These are phyloP conservation scores for Noccaea caerulescens DNA, from an alignment of 345 rosid species.

Conservation along the genomic window DNA sequence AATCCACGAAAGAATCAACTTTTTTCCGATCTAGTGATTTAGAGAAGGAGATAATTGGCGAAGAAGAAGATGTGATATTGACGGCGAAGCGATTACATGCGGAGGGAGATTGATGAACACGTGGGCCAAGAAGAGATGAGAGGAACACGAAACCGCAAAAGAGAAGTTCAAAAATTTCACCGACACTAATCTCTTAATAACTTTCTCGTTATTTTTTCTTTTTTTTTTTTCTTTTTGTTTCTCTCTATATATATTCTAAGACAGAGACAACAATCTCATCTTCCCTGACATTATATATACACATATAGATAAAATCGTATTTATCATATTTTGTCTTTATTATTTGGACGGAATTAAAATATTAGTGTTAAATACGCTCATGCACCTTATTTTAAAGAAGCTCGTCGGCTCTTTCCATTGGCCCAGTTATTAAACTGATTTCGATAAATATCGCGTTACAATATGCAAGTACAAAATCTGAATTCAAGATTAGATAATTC, in stretches of 20 bases:
- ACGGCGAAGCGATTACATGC: slow-evolving; percentile 50
- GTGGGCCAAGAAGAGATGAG: slow-evolving; percentile 48
- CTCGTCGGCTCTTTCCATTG: slow-evolving; percentile 42
- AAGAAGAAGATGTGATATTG: slow-evolving; percentile 26
- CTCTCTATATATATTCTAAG: slow-evolving; percentile 37
- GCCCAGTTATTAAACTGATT: slow-evolving; percentile 10
- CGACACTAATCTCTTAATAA: slow-evolving; percentile 44
- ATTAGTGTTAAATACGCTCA: slow-evolving; percentile 36
- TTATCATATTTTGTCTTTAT: slow-evolving; percentile 36
- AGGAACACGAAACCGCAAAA: slow-evolving; percentile 44
- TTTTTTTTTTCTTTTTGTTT: background rate
- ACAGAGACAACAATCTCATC: slow-evolving; percentile 48
- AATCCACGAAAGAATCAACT: background rate
- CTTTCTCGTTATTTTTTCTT: slow-evolving; percentile 14
- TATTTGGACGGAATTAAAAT: slow-evolving; percentile 41
- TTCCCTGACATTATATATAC: slow-evolving; percentile 44
- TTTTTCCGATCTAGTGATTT: slow-evolving; percentile 11
- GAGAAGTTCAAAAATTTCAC: slow-evolving; percentile 44
- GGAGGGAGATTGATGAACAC: slow-evolving; percentile 43
- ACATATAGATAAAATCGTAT: slow-evolving; percentile 5
- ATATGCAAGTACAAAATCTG: too few species aligned
- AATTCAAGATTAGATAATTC: background rate
- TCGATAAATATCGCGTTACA: slow-evolving; percentile 3
- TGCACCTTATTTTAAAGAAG: slow-evolving; percentile 36
- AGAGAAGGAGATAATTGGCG: background rate